Evolutionary conservation across 129 eudicot genomes (phyloP), one percentile per base, ranked within the genome.

Genomic region (Pulicaria dysenterica): DNA sequence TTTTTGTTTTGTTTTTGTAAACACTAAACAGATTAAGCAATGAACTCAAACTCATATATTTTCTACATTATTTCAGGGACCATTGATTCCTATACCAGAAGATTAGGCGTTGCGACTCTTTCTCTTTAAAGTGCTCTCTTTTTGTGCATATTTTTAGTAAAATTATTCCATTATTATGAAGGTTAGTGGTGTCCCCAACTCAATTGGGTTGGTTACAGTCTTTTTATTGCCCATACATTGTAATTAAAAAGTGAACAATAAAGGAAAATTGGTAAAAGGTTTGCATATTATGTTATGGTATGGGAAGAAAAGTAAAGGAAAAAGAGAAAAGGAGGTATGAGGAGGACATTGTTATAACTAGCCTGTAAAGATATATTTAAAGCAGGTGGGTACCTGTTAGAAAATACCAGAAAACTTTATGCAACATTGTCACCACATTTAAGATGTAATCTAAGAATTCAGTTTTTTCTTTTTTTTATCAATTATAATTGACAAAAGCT

Each of bases 51-150:
- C 60, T 8, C 37, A 38, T 8, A 66, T 55, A 40, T 64, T 46
- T 70, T 40, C 36, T 56, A 2, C 16, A 36, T 72, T 54, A 47
- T 84, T 48, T 83, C 85, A 89, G 96, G 91, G 80, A 70, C 49
- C 11, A 38, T 56, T 85, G 70, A 59, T 73, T 45, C 80, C 91
- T 49, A 83, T 83, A 81, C 81, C 83, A 11, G 89, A 85, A 78
- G 51, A 54, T 31, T 89, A 64, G 75, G 75, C 42, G 39, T 44
- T 66, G 57, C 37, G 15, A 48, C 13, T 40, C 49, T 62, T 13
- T 39, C 36, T 62, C n/a, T n/a, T n/a, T 16, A 14, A 38, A 24
- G 13, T 42, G 54, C 41, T 46, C 11, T 9, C 67, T n/a, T 70
- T 58, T 39, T 62, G 58, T 69, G 62, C 73, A 54, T 15, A 50